Conservation (phyloP, 345 rosid species). For the Triadica sebifera region DNA sequence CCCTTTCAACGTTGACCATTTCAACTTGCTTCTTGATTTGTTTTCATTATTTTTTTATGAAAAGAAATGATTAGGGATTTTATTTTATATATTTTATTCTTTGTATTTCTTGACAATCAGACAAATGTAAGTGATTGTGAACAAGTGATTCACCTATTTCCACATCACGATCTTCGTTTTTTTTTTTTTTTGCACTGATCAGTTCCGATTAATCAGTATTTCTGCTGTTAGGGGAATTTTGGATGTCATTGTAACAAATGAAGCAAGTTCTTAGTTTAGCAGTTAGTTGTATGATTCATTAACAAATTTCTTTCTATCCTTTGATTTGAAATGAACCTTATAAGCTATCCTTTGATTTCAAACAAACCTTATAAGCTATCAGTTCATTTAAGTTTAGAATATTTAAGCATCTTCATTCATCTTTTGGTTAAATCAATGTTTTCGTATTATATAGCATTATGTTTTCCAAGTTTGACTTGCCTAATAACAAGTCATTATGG, state of each 20-base stretch:
- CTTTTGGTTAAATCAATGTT: no score
- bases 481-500: background rate
- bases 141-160: background rate
- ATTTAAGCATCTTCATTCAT: no score
- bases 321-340: background rate
- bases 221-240: background rate
- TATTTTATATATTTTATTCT: background rate
- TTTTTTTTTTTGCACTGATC: no score
- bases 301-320: no score
- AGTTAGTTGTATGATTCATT: no score
- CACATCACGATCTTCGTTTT: background rate
- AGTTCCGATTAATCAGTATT: background rate
- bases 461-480: background rate
- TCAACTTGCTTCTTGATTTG: background rate
- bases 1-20: constrained; percentile 1
- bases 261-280: background rate
- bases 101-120: background rate
- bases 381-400: no score
- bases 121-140: background rate
- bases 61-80: background rate
- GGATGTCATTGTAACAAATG: background rate
- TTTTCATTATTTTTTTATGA: background rate
- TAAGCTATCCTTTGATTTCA: background rate
- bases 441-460: no score
- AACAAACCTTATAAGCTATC: background rate